Conservation (phyloP, 108 stramenopile species). For the Pseudonitzschia delicatissima region DNA sequence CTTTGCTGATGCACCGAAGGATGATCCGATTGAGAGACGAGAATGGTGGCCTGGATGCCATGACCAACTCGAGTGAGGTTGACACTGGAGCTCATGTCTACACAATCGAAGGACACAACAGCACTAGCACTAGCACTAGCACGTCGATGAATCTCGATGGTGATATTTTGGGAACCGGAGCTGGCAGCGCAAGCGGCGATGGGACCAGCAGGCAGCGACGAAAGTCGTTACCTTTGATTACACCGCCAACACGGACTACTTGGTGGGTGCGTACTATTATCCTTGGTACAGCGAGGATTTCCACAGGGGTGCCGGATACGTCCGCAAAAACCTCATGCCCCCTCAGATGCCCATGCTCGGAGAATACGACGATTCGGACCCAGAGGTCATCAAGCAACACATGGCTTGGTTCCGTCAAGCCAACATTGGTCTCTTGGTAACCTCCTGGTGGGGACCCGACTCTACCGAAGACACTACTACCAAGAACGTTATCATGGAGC, state of each 20-base stretch:
- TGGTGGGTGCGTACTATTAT: constrained; percentile 14
- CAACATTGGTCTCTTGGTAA: constrained; percentile 45
- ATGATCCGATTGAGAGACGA: too few species aligned
- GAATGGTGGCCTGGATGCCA: too few species aligned
- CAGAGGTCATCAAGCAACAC: constrained; percentile 37
- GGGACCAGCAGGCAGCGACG: background rate
- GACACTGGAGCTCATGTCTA: too few species aligned
- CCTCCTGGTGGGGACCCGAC: constrained; percentile 48
- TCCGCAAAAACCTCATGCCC: constrained; percentile 37
- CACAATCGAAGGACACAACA: background rate
- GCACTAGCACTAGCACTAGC: background rate
- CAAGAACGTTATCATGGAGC: constrained; percentile 36
- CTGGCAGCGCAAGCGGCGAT: too few species aligned
- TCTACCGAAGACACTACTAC: constrained; percentile 26
- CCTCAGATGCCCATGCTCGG: constrained; percentile 35
- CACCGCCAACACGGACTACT: constrained; percentile 8
- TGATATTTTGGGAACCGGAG: too few species aligned
- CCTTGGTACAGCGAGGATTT: constrained; percentile 19
- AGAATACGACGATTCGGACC: constrained; percentile 44
- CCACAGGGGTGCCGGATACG: constrained; percentile 39
- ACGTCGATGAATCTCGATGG: background rate
- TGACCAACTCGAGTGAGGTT: too few species aligned
- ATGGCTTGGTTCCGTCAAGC: constrained; percentile 46
- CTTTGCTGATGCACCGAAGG: background rate
- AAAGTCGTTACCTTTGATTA: background rate